These are phyloP conservation scores for Lasiodiplodia sp. DNA, from an alignment of 2,329 filamentous ascomycete genomes.

Conservation along the genomic window DNA sequence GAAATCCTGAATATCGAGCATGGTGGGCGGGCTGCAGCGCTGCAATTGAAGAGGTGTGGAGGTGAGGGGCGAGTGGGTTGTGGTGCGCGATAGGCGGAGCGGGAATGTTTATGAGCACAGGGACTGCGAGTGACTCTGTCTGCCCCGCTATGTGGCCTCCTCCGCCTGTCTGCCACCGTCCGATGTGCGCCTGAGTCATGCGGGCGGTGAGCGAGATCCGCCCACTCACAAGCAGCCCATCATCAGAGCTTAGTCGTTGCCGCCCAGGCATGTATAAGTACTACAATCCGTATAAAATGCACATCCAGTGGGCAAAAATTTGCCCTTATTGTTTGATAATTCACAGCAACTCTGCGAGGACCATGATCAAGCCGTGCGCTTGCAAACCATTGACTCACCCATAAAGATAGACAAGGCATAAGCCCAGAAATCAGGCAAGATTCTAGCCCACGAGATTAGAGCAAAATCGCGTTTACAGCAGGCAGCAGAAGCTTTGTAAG, in stretches of 20 bases:
- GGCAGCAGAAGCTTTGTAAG: neutral
- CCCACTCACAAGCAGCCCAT: neutral
- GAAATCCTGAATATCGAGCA: conserved; percentile 60
- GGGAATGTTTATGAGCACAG: conserved; percentile 24
- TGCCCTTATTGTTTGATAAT: too few relatives aligned
- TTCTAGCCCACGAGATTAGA: neutral
- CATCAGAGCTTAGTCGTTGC: conserved; percentile 1
- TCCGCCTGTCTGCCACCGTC: neutral
- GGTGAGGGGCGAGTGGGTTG: neutral
- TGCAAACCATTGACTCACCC: neutral
- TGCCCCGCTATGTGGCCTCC: conserved; percentile 30
- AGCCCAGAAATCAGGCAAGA: neutral
- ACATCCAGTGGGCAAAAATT: neutral
- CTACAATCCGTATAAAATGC: neutral
- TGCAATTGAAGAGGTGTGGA: conserved; percentile 8
- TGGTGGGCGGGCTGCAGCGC: conserved; percentile 32
- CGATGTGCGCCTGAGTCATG: conserved; percentile 26
- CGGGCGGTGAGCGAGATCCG: conserved; percentile 25
- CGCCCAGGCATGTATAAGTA: neutral
- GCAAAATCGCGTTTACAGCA: neutral
- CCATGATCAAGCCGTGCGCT: neutral
- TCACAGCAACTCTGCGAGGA: too few relatives aligned
- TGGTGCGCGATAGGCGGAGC: conserved; percentile 13
- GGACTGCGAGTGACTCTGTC: conserved; percentile 13
- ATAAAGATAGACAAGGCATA: neutral